These are phyloP conservation scores for Quercus aquifolioides DNA, from an alignment of 306 rosid genomes.

Conservation along the genomic window DNA sequence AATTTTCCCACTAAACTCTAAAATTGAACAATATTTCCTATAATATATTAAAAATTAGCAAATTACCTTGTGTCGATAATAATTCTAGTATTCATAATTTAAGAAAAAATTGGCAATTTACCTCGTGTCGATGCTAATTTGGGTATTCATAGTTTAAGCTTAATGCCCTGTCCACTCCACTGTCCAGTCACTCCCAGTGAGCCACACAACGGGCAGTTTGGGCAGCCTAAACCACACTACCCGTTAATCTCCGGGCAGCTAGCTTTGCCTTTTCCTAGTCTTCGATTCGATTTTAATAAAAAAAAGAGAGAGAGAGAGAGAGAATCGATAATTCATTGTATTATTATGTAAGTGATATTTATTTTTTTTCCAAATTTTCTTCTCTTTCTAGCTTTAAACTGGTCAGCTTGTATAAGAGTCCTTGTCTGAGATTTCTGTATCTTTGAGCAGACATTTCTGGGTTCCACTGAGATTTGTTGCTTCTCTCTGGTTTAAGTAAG, in stretches of 20 bases:
- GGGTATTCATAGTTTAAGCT: neutral
- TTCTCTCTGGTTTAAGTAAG: slow-evolving; percentile 22
- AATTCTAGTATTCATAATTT: too few relatives aligned
- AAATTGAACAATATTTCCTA: too few relatives aligned
- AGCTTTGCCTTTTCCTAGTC: slow-evolving; percentile 18
- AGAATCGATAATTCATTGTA: slow-evolving; percentile 31
- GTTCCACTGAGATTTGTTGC: slow-evolving; percentile 37
- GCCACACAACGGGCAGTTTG: slow-evolving; percentile 9
- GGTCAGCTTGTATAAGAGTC: slow-evolving; percentile 53
- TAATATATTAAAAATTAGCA: too few relatives aligned
- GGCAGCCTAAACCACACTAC: slow-evolving; percentile 36
- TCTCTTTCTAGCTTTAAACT: slow-evolving; percentile 42
- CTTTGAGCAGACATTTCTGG: slow-evolving; percentile 61
- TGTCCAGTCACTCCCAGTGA: slow-evolving; percentile 7
- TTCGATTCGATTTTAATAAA: slow-evolving; percentile 18
- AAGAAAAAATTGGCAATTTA: too few relatives aligned
- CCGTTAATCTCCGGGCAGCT: slow-evolving; percentile 46
- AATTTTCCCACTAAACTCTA: too few relatives aligned
- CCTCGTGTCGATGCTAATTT: too few relatives aligned
- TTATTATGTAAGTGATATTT: neutral
- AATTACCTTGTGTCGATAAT: too few relatives aligned
- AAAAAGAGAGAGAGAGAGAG: slow-evolving; percentile 6
- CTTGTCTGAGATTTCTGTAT: slow-evolving; percentile 56
- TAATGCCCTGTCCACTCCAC: too few relatives aligned
- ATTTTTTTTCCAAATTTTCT: slow-evolving; percentile 11